Conservation (phyloP, 805 yeast species). For the Myxozyma nipponensis region DNA sequence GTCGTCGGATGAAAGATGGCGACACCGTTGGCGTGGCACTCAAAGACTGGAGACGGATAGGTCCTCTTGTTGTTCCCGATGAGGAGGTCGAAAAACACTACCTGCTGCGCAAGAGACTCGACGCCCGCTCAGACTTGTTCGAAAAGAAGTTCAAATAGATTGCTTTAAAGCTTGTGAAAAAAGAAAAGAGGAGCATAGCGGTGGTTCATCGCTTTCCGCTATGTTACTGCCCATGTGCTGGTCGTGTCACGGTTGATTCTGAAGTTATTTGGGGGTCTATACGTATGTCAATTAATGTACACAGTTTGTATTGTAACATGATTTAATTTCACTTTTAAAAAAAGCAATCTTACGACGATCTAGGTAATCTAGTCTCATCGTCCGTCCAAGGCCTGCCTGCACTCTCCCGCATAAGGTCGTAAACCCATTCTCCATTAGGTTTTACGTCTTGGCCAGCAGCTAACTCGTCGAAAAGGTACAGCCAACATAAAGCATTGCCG, state of each 20-base stretch:
- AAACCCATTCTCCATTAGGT: conserved; percentile 23
- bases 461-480: conserved; percentile 22
- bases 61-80: conserved; percentile 19
- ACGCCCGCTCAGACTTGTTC: conserved; percentile 14
- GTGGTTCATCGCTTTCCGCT: too few species aligned
- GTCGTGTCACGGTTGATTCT: too few species aligned
- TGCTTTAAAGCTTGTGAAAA: background rate
- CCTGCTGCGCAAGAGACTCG: conserved; percentile 23
- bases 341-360: background rate
- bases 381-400: conserved; percentile 16
- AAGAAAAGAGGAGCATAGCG: background rate
- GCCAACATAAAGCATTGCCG: conserved; percentile 24
- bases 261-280: too few species aligned
- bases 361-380: conserved; percentile 20
- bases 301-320: background rate
- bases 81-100: conserved; percentile 19
- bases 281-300: too few species aligned
- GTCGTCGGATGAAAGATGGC: conserved; percentile 27
- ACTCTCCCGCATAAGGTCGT: conserved; percentile 24
- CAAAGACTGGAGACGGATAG: conserved; percentile 26
- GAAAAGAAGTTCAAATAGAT: conserved; percentile 4
- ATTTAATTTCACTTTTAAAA: too few species aligned
- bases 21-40: conserved; percentile 28
- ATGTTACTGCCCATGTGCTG: too few species aligned
- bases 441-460: conserved; percentile 13